A percentile compares a stretch with the other conserved stretches of the same genome.
phyloP scores from a whole-genome alignment of 306 rosid genomes.

The Glycine soja region DNA sequence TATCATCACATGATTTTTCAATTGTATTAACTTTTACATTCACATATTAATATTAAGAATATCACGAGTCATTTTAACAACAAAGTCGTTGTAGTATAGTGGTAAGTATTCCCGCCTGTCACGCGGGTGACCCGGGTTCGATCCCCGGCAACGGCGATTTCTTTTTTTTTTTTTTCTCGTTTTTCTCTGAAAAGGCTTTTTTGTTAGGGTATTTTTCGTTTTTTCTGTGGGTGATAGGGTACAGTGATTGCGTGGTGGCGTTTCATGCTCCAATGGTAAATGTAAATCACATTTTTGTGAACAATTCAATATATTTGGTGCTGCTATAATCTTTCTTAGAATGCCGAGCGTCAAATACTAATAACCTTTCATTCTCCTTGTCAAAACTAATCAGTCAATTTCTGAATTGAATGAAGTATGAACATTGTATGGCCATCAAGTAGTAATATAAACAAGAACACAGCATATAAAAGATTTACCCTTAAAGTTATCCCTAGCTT shows the following conservation, averaged over 20 bases:
- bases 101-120: conserved; percentile 53
- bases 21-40: too few relatives aligned
- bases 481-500: too few relatives aligned
- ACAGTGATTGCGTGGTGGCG: too few relatives aligned
- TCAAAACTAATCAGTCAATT: conserved; percentile 14
- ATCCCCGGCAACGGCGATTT: conserved; percentile 54
- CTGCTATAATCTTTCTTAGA: conserved; percentile 66
- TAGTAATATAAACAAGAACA: conserved; percentile 12
- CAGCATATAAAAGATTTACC: conserved; percentile 6
- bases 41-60: too few relatives aligned
- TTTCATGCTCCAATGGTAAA: too few relatives aligned
- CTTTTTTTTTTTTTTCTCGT: too few relatives aligned
- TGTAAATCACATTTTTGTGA: too few relatives aligned
- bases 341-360: conserved; percentile 43
- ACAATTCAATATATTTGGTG: conserved; percentile 59
- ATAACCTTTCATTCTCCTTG: conserved; percentile 26
- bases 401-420: not conserved
- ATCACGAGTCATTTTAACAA: not conserved
- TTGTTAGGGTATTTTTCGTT: not conserved
- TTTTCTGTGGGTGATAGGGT: not conserved
- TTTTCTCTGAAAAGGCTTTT: too few relatives aligned
- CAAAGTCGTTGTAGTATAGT: conserved; percentile 51
- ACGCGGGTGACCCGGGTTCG: conserved; percentile 56
- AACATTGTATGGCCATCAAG: conserved; percentile 4
- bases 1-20: too few relatives aligned